Base-by-base conservation (phyloP, 2,329 filamentous ascomycete genomes). In the Tolypocladium cylindrosporum region DNA sequence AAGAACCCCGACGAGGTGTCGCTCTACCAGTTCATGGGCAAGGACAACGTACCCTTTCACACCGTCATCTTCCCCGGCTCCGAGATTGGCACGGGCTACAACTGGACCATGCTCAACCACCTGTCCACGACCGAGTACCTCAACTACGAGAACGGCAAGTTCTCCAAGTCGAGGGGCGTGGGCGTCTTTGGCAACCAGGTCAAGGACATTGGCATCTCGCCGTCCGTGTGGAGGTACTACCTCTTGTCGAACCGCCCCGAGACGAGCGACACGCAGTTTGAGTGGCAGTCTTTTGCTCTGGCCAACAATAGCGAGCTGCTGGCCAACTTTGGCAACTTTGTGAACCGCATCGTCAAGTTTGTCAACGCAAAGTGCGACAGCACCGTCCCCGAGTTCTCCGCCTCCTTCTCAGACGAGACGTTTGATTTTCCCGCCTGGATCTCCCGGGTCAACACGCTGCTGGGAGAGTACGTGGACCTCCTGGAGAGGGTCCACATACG, bases 21-120 rank as follows among this genome's bases (percentile, higher is more conserved):
- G 68, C 82, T 97, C 14, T 96, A 94, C 73, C 92, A 97, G 75
- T 95, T 97, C 79, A 90, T 96, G 84, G 92, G 92, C 75, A 97
- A 96, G 68, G 73, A 77, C 66, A 74, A 74, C 39, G 71, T 90
- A 19, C 85, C 85, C 36, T 74, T 74, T 65, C 91, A 96, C 76
- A 89, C 88, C 51, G 89, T 96, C 67, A 91, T 96, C 69, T 97
- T 96, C 79, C 93, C 93, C 1, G 89, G 84, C 37, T 91, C 87
- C 48, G 89, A 96, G 71, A 79, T 97, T 13, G 92, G 92, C 58
- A 93, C 91, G 0, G 79, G 81, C 51, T 87, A 96, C 65, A 86
- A 87, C 62, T 97, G 92, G 92, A 96, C 91, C 54, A 90, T 88
- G 83, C 82, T 96, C 40, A 86, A 95, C 74, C 89, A 91, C 67